Evolutionary conservation across 176 grass and related monocot genomes (phyloP), one percentile per base, ranked within the genome.

Genomic region (Microstegium vimineum): DNA sequence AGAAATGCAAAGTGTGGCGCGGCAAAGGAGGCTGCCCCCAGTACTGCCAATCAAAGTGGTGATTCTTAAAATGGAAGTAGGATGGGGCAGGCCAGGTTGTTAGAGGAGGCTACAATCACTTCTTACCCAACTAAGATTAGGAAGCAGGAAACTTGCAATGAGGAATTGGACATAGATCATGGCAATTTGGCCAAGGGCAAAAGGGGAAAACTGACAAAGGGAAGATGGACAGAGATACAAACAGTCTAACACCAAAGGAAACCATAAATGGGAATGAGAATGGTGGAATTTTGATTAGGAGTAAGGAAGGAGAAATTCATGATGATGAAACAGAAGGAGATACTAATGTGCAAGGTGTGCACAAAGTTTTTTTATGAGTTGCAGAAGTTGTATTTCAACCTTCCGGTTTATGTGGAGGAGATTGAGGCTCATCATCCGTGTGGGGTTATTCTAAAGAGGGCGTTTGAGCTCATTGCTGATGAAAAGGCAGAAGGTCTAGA

Each of bases 401-500:
- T 89, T 85, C 11, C 87, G 81, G 22, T 20, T 26, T 54, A 35
- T 71, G 87, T 85, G 77, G 78, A 81, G 34, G 26, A 16, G 34
- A 85, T 89, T 8, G 34, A 57, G 41, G 56, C 12, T 10, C 41
- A 85, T 7, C 54, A 89, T 81, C 40, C 71, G n/a, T 71, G 77
- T 41, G 87, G 87, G 27, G 42, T 34, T 72, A 65, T 71, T 54
- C 57, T 89, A 42, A 89, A 81, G 78, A 76, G 77, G 65, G 77
- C 77, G 46, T 89, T 89, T 85, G 65, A 56, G 42, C 77, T n/a
- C 3, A 85, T 89, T 65, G 3, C 14, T 23, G 72, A 89, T 45
- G 82, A 85, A 22, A 89, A 82, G 78, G 87, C 87, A 65, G 28
- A n/a, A 25, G 5, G 25, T 27, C 11, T 89, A 15, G 87, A 89